Evolutionary conservation across 2,329 filamentous ascomycete genomes (phyloP).

Genomic region (Cladosporium sp.): DNA sequence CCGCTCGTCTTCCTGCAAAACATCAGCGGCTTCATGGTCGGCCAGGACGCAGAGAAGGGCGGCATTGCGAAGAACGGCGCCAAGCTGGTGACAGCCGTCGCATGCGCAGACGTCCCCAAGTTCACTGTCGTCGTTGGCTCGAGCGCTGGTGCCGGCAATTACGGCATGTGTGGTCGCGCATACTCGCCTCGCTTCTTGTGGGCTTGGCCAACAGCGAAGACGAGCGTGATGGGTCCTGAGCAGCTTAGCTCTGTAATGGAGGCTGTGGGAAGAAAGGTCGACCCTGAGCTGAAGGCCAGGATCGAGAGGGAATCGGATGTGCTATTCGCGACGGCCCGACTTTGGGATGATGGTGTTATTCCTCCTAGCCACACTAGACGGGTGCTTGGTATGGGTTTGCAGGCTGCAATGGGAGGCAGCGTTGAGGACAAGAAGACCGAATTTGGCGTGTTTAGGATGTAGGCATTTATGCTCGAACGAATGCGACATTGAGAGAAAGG

Average conservation of each 20-base stretch:
- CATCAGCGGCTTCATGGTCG: constrained; percentile 98
- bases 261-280: constrained; percentile 76
- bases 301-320: constrained; percentile 90
- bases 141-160: constrained; percentile 90
- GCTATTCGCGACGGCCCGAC: constrained; percentile 75
- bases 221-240: constrained; percentile 92
- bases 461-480: neutral
- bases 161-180: constrained; percentile 93
- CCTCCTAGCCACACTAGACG: constrained; percentile 43
- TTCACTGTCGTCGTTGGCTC: constrained; percentile 95
- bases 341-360: constrained; percentile 66
- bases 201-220: constrained; percentile 97
- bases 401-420: constrained; percentile 36
- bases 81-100: constrained; percentile 91
- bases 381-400: constrained; percentile 44
- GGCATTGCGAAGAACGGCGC: constrained; percentile 98
- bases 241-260: constrained; percentile 92
- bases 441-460: constrained; percentile 38
- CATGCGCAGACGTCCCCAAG: constrained; percentile 90
- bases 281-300: constrained; percentile 71
- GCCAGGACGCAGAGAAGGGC: constrained; percentile 80
- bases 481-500: too few species aligned
- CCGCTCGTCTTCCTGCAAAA: constrained; percentile 93
- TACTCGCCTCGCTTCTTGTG: constrained; percentile 88
- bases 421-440: constrained; percentile 29